Percentiles rank a stretch among this genome's conserved stretches.
These are phyloP conservation scores for Juncus inflexus DNA, from an alignment of 176 grass and related monocot genomes.

Conservation along the genomic window DNA sequence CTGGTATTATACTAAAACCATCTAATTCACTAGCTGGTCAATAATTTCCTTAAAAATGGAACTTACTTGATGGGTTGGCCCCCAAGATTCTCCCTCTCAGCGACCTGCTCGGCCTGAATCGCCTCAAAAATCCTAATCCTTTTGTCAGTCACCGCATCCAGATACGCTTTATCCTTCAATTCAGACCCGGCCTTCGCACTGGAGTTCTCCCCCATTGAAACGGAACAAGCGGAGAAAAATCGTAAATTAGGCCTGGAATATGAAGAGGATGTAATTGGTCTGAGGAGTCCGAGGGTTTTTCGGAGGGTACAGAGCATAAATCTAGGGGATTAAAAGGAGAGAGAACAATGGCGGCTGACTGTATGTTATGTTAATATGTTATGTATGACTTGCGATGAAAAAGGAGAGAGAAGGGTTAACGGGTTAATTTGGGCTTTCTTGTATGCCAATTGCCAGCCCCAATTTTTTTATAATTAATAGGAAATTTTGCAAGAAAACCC, in stretches of 20 bases:
- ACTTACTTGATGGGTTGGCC: conserved; percentile 67
- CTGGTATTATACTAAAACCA: background rate
- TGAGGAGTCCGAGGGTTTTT: conserved; percentile 7
- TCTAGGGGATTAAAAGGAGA: conserved; percentile 1
- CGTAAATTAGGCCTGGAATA: background rate
- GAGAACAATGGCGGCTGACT: background rate
- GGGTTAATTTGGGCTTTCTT: too few relatives aligned
- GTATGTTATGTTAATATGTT: background rate
- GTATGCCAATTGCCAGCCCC: too few relatives aligned
- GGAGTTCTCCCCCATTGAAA: conserved; percentile 20
- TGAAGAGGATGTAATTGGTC: conserved; percentile 3
- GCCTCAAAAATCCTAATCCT: conserved; percentile 56
- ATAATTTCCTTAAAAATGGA: background rate
- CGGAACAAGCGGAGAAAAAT: conserved; percentile 6
- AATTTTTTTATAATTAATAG: too few relatives aligned
- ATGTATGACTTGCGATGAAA: background rate
- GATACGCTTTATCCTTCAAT: conserved; percentile 53
- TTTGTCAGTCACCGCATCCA: conserved; percentile 54
- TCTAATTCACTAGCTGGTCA: background rate
- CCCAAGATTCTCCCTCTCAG: conserved; percentile 53
- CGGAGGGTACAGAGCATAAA: conserved; percentile 21
- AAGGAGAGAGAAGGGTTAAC: background rate
- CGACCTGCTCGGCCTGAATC: conserved; percentile 49
- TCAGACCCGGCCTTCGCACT: conserved; percentile 14
- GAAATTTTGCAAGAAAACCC: too few relatives aligned